Base-by-base conservation (phyloP, 2,329 filamentous ascomycete genomes). In the Fusarium xyrophilum region DNA sequence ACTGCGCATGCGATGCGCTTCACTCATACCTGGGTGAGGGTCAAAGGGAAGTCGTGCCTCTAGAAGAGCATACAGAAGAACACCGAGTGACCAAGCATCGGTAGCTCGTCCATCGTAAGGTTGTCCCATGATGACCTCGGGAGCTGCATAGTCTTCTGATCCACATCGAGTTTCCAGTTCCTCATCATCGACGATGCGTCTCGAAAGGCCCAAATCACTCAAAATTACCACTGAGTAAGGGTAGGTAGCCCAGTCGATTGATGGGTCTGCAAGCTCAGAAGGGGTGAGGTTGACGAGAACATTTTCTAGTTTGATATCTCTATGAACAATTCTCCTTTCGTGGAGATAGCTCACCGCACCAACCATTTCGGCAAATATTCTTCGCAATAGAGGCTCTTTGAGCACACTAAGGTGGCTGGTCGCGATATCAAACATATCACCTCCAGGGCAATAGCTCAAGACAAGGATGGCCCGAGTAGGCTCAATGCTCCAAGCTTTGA, bases 271-370 rank as follows among this genome's bases (percentile, higher is more conserved):
- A 40, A 96, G 86, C 75, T 92, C 87, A 30, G 86, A 76, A 7
- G 87, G 82, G 0, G 91, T 88, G 48, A 97, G 84, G 76, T 97
- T 98, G 74, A 98, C 91, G 32, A 99, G 89, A 42, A 97, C 93
- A 78, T 98, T 87, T 84, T 99, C 96, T 62, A 99, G 89, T 81
- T 99, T 99, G 79, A 99, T 96, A 79, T 99, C 96, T 63, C 96
- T 89, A 77, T 99, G 96, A 56, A 98, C 95, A 76, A 99, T 97
- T 71, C 88, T 90, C 73, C 92, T 84, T 56, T 88, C 83, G 79
- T 99, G 96, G 50, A 99, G 83, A 81, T 98, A 97, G 60, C 86
- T 87, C 36, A 97, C 90, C 0, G 95, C 96, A 65, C 88, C 89
- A 27, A 98, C 89, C 67, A 98, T 79, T 78, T 99, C 96, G 17